Base-by-base conservation (phyloP, 441 rosid species). In the Viola pubescens region DNA sequence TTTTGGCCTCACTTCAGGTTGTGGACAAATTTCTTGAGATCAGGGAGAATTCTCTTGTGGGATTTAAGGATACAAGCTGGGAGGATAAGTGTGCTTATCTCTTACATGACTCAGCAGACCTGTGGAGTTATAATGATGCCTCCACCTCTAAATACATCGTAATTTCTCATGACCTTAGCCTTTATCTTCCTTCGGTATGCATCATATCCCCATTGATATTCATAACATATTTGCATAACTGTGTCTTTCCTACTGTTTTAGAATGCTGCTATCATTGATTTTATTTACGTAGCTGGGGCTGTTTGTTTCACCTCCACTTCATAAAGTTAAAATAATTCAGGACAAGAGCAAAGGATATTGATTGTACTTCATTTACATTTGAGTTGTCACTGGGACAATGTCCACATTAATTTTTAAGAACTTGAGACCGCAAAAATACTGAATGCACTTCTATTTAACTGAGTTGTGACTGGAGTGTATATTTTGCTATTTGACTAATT, bases 81-180 rank as follows among this genome's bases (percentile, higher is more conserved):
- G 88, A 87, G 61, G 80, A 87, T 58, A 88, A 88, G 77, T 88
- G 89, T 73, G 64, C 71, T 51, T 77, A 74, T 68, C 81, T 94
- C 49, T 69, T 94, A 73, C 75, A 69, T 44, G 96, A 88, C 73
- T 81, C 96, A 52, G 59, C 51, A 10, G 97, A 88, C 65, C 62
- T 73, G 58, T 94, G 99, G 97, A 87, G 76, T 69, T 88, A 80
- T 71, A 85, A 85, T 75, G 96, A 90, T 73, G 66, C 80, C 50
- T 90, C 99, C 47, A 85, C 91, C 52, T 74, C 91, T 54, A 75
- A 81, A 56, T 94, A 88, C 76, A 83, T 88, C 52, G 99, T 90
- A 83, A 84, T 82, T 74, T 74, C 70, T 66, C 49, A 39, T 54
- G 59, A 59, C 44, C 54, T 60, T 55, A 26, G 8, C n/a, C 38